Conservation (phyloP, 768 basidiomycete genomes). For the Boletus rufocinnamomeus region DNA sequence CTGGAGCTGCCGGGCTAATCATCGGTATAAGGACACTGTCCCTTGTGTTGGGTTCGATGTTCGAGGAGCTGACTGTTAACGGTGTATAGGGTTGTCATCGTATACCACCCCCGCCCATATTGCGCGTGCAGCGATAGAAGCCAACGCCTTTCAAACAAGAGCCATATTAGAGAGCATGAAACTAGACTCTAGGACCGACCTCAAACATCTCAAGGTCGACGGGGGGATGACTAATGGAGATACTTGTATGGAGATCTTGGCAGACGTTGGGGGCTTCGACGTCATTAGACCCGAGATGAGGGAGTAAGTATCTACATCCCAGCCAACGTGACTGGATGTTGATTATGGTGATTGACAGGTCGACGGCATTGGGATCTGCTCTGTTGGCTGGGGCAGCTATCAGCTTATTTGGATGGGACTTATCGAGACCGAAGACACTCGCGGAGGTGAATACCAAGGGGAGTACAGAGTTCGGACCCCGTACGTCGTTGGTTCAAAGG, state of each 20-base stretch:
- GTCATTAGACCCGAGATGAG: constrained; percentile 95
- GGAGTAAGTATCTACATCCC: constrained; percentile 59
- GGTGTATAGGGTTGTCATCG: constrained; percentile 62
- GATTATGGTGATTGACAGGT: constrained; percentile 47
- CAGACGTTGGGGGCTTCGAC: constrained; percentile 88
- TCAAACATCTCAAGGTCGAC: constrained; percentile 91
- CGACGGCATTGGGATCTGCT: constrained; percentile 94
- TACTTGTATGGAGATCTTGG: constrained; percentile 81
- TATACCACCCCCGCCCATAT: constrained; percentile 93
- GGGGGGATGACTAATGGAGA: constrained; percentile 99
- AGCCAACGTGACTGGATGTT: background rate
- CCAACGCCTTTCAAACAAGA: constrained; percentile 93
- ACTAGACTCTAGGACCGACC: constrained; percentile 76
- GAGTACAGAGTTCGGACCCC: constrained; percentile 67
- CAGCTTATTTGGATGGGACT: constrained; percentile 88
- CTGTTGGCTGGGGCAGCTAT: constrained; percentile 90
- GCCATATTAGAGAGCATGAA: constrained; percentile 97
- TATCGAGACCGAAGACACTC: constrained; percentile 80
- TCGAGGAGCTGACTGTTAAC: background rate
- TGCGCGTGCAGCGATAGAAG: constrained; percentile 92
- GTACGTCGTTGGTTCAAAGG: constrained; percentile 51
- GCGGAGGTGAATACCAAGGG: constrained; percentile 85
- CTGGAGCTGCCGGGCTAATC: constrained; percentile 81
- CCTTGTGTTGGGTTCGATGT: background rate
- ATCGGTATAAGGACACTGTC: constrained; percentile 54